A percentile compares a stretch with the other conserved stretches of the same genome.
Evolutionary conservation across 2,329 filamentous ascomycete genomes (phyloP).

Genomic region (Tolypocladium tropicale): DNA sequence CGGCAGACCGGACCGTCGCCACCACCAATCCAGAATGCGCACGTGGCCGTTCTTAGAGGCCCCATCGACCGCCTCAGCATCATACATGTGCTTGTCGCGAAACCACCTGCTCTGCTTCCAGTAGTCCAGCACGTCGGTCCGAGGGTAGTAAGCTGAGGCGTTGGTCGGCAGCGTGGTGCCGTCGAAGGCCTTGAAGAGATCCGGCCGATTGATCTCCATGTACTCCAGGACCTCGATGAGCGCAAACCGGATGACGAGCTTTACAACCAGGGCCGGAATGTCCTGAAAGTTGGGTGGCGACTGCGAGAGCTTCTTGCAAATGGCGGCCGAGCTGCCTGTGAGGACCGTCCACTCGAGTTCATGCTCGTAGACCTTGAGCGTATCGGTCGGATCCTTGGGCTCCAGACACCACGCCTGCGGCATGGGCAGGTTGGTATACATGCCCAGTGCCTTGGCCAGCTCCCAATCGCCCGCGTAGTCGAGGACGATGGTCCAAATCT

Average conservation of each 20-base stretch:
- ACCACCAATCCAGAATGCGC: slow-evolving; percentile 87
- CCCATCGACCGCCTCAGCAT: slow-evolving; percentile 73
- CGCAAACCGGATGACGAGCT: slow-evolving; percentile 85
- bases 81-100: slow-evolving; percentile 70
- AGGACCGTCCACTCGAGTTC: slow-evolving; percentile 81
- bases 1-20: slow-evolving; percentile 62
- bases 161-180: slow-evolving; percentile 79
- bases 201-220: slow-evolving; percentile 47
- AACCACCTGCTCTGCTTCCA: slow-evolving; percentile 81
- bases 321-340: slow-evolving; percentile 56
- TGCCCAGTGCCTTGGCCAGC: slow-evolving; percentile 66
- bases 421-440: slow-evolving; percentile 67
- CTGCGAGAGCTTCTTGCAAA: slow-evolving; percentile 63
- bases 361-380: slow-evolving; percentile 61
- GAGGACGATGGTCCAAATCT: slow-evolving; percentile 84
- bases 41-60: slow-evolving; percentile 80
- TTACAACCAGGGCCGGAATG: slow-evolving; percentile 72
- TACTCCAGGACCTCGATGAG: slow-evolving; percentile 69
- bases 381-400: slow-evolving; percentile 50
- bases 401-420: slow-evolving; percentile 59
- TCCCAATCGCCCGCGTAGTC: slow-evolving; percentile 87
- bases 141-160: slow-evolving; percentile 77
- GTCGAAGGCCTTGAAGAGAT: slow-evolving; percentile 81
- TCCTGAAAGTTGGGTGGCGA: slow-evolving; percentile 60
- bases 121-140: slow-evolving; percentile 78